phyloP scores from a whole-genome alignment of 805 yeast species.

The Kuraishia piskuri region DNA sequence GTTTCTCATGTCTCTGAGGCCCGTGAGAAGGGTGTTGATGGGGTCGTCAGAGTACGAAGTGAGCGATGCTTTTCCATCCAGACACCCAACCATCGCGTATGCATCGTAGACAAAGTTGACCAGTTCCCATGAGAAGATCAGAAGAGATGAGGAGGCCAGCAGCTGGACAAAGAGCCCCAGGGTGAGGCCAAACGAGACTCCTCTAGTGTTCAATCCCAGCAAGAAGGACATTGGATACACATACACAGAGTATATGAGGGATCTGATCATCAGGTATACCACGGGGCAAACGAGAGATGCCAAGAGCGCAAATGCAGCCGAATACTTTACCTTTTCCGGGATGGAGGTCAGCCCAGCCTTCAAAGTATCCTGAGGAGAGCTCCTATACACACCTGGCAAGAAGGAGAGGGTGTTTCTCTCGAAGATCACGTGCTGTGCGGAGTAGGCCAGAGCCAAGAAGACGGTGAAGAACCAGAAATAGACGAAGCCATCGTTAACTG shows the following conservation, averaged over 20 bases:
- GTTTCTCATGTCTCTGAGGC: conserved; percentile 41
- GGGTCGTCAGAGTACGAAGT: conserved; percentile 54
- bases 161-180: conserved; percentile 21
- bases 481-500: conserved; percentile 33
- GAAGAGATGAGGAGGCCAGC: conserved; percentile 24
- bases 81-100: conserved; percentile 63
- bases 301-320: conserved; percentile 24
- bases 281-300: conserved; percentile 27
- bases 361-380: conserved; percentile 27
- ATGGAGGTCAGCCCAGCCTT: conserved; percentile 12
- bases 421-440: conserved; percentile 40
- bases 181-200: conserved; percentile 31
- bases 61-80: conserved; percentile 56
- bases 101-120: conserved; percentile 52
- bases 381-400: conserved; percentile 29
- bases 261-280: conserved; percentile 29
- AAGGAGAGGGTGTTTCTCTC: conserved; percentile 49
- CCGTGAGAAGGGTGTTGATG: conserved; percentile 52
- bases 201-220: conserved; percentile 27
- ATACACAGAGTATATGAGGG: conserved; percentile 30
- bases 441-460: conserved; percentile 34
- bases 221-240: conserved; percentile 21
- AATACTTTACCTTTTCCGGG: conserved; percentile 6
- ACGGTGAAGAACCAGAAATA: conserved; percentile 40
- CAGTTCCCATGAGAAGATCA: conserved; percentile 41